These are phyloP conservation scores for Fusarium sp. DNA, from an alignment of 2,329 filamentous ascomycete species.

Conservation along the genomic window DNA sequence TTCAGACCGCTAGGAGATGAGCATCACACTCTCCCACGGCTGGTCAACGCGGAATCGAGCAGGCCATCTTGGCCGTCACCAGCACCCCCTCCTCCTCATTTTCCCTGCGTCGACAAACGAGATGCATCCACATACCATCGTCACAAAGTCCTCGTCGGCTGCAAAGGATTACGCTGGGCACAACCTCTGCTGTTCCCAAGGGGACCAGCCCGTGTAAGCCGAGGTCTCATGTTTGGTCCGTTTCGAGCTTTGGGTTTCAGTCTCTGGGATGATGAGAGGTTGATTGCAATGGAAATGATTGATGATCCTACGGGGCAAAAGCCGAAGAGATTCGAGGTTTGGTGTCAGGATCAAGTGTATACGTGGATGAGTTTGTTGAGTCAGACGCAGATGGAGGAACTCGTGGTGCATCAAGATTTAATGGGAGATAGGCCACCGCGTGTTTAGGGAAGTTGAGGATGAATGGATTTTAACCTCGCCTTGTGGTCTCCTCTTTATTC, in stretches of 20 bases:
- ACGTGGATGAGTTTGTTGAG: conserved; percentile 32
- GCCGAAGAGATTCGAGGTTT: conserved; percentile 12
- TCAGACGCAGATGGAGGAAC: conserved; percentile 5
- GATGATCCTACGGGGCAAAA: conserved; percentile 11
- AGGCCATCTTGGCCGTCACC: not conserved
- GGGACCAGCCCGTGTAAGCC: conserved; percentile 1
- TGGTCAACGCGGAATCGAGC: not conserved
- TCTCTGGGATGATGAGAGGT: conserved; percentile 30
- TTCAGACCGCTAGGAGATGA: conserved; percentile 1
- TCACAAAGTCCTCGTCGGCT: conserved; percentile 5
- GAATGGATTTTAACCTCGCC: not conserved
- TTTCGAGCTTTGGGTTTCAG: conserved; percentile 23
- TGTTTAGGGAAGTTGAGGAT: no score
- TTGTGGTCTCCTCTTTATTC: not conserved
- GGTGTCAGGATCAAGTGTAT: conserved; percentile 31
- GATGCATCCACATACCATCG: conserved; percentile 11
- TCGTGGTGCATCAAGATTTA: conserved; percentile 1
- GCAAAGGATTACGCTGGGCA: conserved; percentile 19
- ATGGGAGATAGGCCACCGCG: not conserved
- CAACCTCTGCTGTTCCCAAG: conserved; percentile 1
- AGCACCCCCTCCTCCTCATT: not conserved
- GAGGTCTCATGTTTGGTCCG: conserved; percentile 23
- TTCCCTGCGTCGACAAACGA: not conserved
- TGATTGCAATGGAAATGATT: conserved; percentile 30
- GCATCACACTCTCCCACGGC: not conserved